Evolutionary conservation across 2,329 filamentous ascomycete species (phyloP).

Genomic region (Graphilbum fragrans): DNA sequence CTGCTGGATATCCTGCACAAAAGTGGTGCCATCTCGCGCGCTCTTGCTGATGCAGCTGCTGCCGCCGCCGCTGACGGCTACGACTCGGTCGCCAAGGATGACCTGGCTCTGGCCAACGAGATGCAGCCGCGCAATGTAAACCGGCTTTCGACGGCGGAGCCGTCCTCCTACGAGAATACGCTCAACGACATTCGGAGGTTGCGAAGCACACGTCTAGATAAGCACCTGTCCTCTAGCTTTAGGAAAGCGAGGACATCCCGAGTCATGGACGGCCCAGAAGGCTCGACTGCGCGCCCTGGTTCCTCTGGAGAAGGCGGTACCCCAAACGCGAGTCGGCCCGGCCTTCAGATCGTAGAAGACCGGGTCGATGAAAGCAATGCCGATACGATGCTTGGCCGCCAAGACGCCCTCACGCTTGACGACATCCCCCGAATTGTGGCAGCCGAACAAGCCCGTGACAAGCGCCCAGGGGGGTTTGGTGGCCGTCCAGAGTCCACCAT

Average conservation of each 20-base stretch:
- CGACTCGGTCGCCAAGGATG: neutral
- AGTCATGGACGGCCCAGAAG: conserved; percentile 81
- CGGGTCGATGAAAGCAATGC: conserved; percentile 57
- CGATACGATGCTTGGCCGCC: conserved; percentile 77
- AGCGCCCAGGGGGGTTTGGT: conserved; percentile 66
- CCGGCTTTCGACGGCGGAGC: conserved; percentile 24
- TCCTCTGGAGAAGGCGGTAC: conserved; percentile 41
- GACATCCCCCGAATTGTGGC: conserved; percentile 95
- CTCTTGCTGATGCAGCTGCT: conserved; percentile 35
- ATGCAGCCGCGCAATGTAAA: conserved; percentile 57
- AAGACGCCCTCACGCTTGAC: conserved; percentile 85
- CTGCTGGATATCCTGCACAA: conserved; percentile 76
- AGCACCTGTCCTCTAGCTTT: conserved; percentile 85
- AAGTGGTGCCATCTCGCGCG: conserved; percentile 68
- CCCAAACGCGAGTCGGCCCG: conserved; percentile 31
- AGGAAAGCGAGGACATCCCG: conserved; percentile 81
- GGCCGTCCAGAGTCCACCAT: conserved; percentile 49
- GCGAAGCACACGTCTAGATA: conserved; percentile 86
- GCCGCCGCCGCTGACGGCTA: neutral
- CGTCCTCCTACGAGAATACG: conserved; percentile 85
- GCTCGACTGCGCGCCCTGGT: conserved; percentile 53
- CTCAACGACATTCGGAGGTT: conserved; percentile 88
- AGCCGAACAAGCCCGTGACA: conserved; percentile 86
- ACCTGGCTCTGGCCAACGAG: conserved; percentile 18
- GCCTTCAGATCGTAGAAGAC: conserved; percentile 72